Evolutionary conservation across 1,139 yeast genomes (phyloP), one percentile per base, ranked within the genome.

Genomic region (Pichia sp.): DNA sequence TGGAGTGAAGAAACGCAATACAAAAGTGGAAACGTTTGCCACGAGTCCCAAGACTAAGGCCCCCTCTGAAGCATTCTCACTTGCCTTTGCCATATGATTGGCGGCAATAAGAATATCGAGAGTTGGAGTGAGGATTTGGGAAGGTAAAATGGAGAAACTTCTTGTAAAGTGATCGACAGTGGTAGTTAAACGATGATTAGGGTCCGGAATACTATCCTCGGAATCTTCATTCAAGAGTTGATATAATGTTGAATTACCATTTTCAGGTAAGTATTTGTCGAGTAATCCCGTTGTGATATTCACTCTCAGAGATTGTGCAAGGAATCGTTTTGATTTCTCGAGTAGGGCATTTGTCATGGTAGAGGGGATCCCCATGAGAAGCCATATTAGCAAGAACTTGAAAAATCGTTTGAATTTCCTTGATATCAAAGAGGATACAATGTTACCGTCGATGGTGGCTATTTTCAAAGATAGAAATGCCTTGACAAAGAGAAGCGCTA

Each of bases 291-390:
- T 63, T 12, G 93, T 83, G 40, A 88, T 66, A 49, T 79, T 74
- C 27, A 68, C 63, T 48, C 95, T 70, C 47, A 86, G 72, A 28
- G 75, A 58, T 44, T 78, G 69, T 2, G 94, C 74, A 41, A 88
- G 65, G 35, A 75, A 69, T 44, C 74, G 76, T 45, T 82, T 86
- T 5, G 87, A 69, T 66, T 81, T 86, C 29, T 74, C 69, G 39
- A 88, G 68, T 44, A 83, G 59, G 0, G 94, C 74, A 52, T 87
- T 86, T 13, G 85, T 81, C 27, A 83, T 57, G 2, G 95, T 74
- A 1, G 96, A 94, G 0, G 97, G 97, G 6, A 87, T 58, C 6
- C 96, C 96, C 13, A 88, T 66, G 18, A 76, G 52, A 81, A 88
- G 75, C 96, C 96, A 88, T 55, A 75, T 69, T 1, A 74, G 69